These are phyloP conservation scores for Colletotrichum abscissum DNA, from an alignment of 2,329 filamentous ascomycete genomes.

Conservation along the genomic window DNA sequence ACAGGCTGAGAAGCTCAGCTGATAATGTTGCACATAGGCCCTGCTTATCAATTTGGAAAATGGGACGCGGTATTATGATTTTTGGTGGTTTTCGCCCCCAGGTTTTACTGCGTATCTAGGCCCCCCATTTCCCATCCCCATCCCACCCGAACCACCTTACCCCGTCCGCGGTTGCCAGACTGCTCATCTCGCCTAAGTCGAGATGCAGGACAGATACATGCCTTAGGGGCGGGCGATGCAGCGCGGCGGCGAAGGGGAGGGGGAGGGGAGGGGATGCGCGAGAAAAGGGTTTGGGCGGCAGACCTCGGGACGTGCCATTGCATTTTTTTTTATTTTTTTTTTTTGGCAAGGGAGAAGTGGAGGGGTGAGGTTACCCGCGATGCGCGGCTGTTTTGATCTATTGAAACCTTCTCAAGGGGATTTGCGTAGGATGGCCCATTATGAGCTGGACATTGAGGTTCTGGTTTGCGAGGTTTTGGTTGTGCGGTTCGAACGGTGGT, in stretches of 20 bases:
- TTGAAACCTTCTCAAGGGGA: not conserved
- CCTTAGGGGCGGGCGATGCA: not conserved
- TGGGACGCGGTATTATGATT: not conserved
- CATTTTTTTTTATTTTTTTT: not conserved
- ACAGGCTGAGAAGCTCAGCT: not conserved
- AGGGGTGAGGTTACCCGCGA: not conserved
- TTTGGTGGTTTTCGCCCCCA: not conserved
- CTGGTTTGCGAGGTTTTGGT: no score
- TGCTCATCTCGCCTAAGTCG: conserved; percentile 31
- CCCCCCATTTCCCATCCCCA: not conserved
- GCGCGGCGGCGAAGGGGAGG: not conserved
- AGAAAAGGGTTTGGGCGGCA: not conserved
- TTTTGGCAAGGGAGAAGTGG: not conserved
- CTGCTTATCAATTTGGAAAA: not conserved
- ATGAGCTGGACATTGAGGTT: not conserved
- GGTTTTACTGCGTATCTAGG: not conserved
- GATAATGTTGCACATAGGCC: not conserved
- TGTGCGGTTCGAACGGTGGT: not conserved
- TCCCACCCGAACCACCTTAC: not conserved
- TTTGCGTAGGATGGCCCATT: not conserved
- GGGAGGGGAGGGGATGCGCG: not conserved
- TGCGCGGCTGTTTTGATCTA: conserved; percentile 1
- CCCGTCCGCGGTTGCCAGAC: not conserved
- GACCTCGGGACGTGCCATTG: not conserved
- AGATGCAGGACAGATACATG: conserved; percentile 24